Evolutionary conservation across 768 basidiomycete genomes (phyloP), one percentile per base, ranked within the genome.

Genomic region (Fomitopsis serialis): DNA sequence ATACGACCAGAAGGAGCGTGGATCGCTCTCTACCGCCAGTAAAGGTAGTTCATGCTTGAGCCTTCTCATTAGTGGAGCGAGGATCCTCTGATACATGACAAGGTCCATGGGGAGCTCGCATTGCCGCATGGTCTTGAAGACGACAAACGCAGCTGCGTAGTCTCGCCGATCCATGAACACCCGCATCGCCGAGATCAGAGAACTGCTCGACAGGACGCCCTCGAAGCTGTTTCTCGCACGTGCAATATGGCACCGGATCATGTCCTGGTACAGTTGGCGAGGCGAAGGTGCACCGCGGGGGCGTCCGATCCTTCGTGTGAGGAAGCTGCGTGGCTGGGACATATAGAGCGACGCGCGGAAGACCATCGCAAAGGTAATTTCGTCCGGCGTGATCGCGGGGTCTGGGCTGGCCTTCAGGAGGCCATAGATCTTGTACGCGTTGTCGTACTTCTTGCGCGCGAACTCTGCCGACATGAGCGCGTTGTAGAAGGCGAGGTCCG

Each of bases 401-500:
- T 58, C 58, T 1, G 72, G 65, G 29, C 73, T 62, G 24, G 44
- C 52, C 57, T 72, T 64, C 45, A 83, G 61, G 21, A 72, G 50
- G 8, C 59, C 60, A 57, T 81, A 84, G 3, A 80, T 63, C 2
- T 67, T 59, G 54, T 80, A 77, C 6, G 74, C 76, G 17, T 69
- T 66, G 4, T 57, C 59, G 45, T 70, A 64, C 5, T 68, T 67
- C 12, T 63, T 52, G 1, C 61, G 62, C 12, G 69, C 60, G 35
- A 71, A 58, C 51, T 78, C 72, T 15, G 66, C 64, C 6, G 72
- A 66, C 13, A 83, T 72, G 55, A 84, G 71, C 8, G 72, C 55
- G 52, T 82, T 81, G 66, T 81, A 74, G n/a, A 81, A 57, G 36
- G 60, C 59, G 9, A 71, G 66, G 49, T 77, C 69, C 0, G 74